Conservation (phyloP, 148 eudicot species). For the Chenopodium berlandieri region DNA sequence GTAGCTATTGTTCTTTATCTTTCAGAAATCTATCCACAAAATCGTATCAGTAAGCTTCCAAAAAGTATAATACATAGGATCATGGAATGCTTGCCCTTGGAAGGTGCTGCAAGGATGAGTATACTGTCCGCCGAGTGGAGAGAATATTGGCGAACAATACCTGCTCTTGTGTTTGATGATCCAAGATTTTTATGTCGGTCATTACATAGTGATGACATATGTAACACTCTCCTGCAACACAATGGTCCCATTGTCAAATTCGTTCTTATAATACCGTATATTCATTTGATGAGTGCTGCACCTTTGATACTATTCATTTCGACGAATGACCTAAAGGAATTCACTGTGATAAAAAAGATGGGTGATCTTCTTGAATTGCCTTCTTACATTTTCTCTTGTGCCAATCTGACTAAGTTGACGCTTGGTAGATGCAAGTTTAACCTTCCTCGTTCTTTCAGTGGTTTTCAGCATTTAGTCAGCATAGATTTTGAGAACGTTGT, state of each 20-base stretch:
- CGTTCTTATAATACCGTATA: background rate
- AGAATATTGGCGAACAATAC: too few relatives aligned
- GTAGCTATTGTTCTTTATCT: too few relatives aligned
- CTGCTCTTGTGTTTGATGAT: too few relatives aligned
- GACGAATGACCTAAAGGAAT: background rate
- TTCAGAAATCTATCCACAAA: too few relatives aligned
- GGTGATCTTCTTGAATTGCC: background rate
- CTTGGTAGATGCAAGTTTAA: background rate
- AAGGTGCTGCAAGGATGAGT: too few relatives aligned
- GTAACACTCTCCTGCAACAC: slow-evolving; percentile 12
- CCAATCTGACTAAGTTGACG: background rate
- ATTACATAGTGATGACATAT: background rate
- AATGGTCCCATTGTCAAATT: background rate
- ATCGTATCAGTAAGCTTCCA: too few relatives aligned
- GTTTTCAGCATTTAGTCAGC: background rate
- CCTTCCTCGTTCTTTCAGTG: background rate
- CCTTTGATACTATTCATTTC: slow-evolving; percentile 4
- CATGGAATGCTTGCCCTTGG: too few relatives aligned
- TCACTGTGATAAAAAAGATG: background rate
- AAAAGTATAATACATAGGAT: too few relatives aligned
- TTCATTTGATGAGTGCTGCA: background rate
- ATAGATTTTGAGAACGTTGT: background rate
- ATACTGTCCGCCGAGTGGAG: too few relatives aligned
- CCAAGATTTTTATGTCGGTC: too few relatives aligned
- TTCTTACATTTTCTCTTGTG: background rate